Percentiles rank a stretch among this genome's conserved stretches.
Evolutionary conservation across 306 rosid species (phyloP).

Genomic region (Vigna unguiculata): DNA sequence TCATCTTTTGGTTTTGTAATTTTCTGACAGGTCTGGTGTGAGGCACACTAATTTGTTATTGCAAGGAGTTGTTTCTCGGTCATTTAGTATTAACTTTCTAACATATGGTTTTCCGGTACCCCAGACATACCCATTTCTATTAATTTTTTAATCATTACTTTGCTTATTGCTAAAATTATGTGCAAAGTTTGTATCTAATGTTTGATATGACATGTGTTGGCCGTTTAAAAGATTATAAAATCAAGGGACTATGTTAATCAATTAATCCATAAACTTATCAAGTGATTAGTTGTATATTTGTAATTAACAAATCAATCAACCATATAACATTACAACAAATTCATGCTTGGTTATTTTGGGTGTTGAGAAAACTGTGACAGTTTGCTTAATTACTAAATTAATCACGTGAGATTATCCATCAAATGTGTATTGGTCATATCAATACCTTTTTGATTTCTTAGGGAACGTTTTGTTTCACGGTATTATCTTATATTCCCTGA

Average conservation of each 20-base stretch:
- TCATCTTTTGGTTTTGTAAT: constrained; percentile 32
- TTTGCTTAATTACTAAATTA: too few relatives aligned
- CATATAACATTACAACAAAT: too few relatives aligned
- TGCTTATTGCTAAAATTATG: constrained; percentile 20
- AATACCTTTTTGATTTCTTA: too few relatives aligned
- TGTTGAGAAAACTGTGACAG: too few relatives aligned
- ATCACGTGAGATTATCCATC: too few relatives aligned
- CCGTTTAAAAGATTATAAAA: not conserved
- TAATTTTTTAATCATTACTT: constrained; percentile 5
- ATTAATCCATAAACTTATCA: not conserved
- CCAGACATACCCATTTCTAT: constrained; percentile 37
- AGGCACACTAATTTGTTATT: constrained; percentile 71
- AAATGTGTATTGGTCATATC: too few relatives aligned
- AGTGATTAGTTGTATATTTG: not conserved
- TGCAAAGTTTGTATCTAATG: constrained; percentile 12
- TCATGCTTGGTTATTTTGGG: too few relatives aligned
- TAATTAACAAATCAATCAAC: too few relatives aligned
- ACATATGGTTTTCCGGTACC: constrained; percentile 95
- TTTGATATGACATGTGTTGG: constrained; percentile 22
- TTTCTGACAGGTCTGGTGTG: constrained; percentile 70
- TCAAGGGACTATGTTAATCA: not conserved
- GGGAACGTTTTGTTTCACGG: too few relatives aligned
- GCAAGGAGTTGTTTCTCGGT: constrained; percentile 76
- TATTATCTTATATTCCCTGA: too few relatives aligned
- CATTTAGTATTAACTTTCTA: constrained; percentile 87